A percentile compares a stretch with the other conserved stretches of the same genome.
These are phyloP conservation scores for Dalbergia cultrata DNA, from an alignment of 306 rosid species.

Conservation along the genomic window DNA sequence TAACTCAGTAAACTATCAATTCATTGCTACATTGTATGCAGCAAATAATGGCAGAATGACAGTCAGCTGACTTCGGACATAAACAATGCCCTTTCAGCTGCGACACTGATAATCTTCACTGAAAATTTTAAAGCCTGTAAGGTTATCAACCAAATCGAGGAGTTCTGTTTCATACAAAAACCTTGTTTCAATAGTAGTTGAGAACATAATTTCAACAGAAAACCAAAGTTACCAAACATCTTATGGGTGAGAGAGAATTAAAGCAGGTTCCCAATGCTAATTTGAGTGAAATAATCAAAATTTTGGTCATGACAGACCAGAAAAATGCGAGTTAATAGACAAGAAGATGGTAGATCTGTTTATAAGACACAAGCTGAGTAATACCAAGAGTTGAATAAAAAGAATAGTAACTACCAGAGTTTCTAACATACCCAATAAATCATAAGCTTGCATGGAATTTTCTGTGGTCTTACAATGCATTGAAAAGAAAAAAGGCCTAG, in stretches of 20 bases:
- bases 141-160: conserved; percentile 21
- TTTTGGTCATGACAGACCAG: conserved; percentile 14
- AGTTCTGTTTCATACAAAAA: conserved; percentile 2
- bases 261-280: conserved; percentile 27
- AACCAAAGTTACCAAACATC: conserved; percentile 13
- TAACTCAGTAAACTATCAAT: neutral
- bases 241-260: neutral
- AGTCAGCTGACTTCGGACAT: neutral
- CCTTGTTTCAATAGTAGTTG: neutral
- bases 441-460: conserved; percentile 32
- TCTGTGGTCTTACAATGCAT: neutral
- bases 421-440: conserved; percentile 20
- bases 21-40: conserved; percentile 11
- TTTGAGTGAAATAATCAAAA: conserved; percentile 17
- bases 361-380: conserved; percentile 23
- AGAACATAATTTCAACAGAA: conserved; percentile 27
- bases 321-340: no score
- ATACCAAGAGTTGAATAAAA: neutral
- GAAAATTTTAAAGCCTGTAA: conserved; percentile 5
- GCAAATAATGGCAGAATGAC: conserved; percentile 11
- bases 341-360: conserved; percentile 16
- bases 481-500: neutral
- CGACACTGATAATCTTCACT: conserved; percentile 5
- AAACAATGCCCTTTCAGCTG: conserved; percentile 14
- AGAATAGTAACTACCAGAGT: conserved; percentile 23